Evolutionary conservation across 768 basidiomycete species (phyloP).

Genomic region (Pulveroboletus sp.): DNA sequence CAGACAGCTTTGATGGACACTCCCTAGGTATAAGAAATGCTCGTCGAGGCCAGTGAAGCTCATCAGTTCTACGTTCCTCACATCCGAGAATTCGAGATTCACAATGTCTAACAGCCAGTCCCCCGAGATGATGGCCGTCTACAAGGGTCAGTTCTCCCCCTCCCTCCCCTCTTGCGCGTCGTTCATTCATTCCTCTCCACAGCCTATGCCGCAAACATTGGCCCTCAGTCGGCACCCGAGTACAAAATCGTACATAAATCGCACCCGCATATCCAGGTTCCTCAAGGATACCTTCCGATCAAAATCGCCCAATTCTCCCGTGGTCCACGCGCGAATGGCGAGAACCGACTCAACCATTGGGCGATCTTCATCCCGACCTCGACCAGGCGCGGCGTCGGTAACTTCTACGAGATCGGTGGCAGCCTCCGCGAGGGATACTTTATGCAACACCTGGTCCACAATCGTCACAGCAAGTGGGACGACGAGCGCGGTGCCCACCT

Average conservation of each 20-base stretch:
- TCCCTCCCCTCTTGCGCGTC: no score
- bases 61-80: neutral
- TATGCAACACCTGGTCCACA: slow-evolving; percentile 13
- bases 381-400: slow-evolving; percentile 15
- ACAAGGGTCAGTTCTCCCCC: neutral
- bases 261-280: slow-evolving; percentile 7
- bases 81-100: slow-evolving; percentile 1
- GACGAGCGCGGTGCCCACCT: slow-evolving; percentile 15
- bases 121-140: slow-evolving; percentile 6
- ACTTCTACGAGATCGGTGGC: slow-evolving; percentile 18
- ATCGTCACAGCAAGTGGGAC: slow-evolving; percentile 14
- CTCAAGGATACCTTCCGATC: slow-evolving; percentile 14
- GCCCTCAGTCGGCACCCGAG: neutral
- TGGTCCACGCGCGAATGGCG: slow-evolving; percentile 1
- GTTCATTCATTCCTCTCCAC: neutral
- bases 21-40: slow-evolving; percentile 8
- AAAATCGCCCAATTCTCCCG: slow-evolving; percentile 12
- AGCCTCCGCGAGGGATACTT: slow-evolving; percentile 11
- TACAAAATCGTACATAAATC: slow-evolving; percentile 9
- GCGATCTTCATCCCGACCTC: slow-evolving; percentile 25
- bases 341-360: slow-evolving; percentile 8
- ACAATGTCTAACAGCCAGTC: slow-evolving; percentile 6
- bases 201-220: slow-evolving; percentile 11
- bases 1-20: neutral
- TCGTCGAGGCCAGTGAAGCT: neutral